Percentiles rank a stretch among this genome's conserved stretches.
Conservation (phyloP, 1,139 yeast species). For the Zygosaccharomyces sapae region DNA sequence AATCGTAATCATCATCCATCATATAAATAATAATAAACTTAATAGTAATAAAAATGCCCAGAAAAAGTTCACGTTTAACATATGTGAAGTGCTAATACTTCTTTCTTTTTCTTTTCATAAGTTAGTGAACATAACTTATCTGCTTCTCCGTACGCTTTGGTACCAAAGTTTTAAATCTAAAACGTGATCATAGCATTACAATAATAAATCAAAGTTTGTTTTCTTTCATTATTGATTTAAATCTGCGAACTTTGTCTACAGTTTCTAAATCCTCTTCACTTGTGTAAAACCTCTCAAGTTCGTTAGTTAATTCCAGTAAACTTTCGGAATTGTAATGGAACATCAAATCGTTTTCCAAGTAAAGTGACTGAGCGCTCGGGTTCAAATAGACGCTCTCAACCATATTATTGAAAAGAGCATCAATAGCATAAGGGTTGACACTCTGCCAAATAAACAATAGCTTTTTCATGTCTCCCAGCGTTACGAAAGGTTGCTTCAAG, state of each 20-base stretch:
- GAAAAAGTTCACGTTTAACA: too few relatives aligned
- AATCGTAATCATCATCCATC: too few relatives aligned
- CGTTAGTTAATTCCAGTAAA: conserved; percentile 16
- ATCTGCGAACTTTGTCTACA: conserved; percentile 19
- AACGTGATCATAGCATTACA: neutral
- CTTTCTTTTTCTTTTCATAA: too few relatives aligned
- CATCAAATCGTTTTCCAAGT: conserved; percentile 21
- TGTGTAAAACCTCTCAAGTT: conserved; percentile 17
- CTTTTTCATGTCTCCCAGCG: conserved; percentile 20
- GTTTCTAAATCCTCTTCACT: conserved; percentile 18
- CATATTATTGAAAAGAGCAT: conserved; percentile 31
- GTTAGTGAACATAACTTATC: too few relatives aligned
- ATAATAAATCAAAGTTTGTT: neutral
- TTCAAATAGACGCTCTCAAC: conserved; percentile 31
- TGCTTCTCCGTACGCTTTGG: too few relatives aligned
- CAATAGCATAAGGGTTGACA: conserved; percentile 22
- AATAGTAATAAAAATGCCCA: too few relatives aligned
- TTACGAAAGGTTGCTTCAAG: conserved; percentile 22
- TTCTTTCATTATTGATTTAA: conserved; percentile 12
- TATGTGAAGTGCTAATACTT: too few relatives aligned
- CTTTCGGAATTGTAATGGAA: conserved; percentile 22
- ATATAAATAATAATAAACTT: too few relatives aligned
- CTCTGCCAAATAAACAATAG: conserved; percentile 27
- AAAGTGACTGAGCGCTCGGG: conserved; percentile 17
- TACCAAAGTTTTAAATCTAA: neutral